Conservation (phyloP, 2,329 filamentous ascomycete species). For the Penicillium sumatraense region DNA sequence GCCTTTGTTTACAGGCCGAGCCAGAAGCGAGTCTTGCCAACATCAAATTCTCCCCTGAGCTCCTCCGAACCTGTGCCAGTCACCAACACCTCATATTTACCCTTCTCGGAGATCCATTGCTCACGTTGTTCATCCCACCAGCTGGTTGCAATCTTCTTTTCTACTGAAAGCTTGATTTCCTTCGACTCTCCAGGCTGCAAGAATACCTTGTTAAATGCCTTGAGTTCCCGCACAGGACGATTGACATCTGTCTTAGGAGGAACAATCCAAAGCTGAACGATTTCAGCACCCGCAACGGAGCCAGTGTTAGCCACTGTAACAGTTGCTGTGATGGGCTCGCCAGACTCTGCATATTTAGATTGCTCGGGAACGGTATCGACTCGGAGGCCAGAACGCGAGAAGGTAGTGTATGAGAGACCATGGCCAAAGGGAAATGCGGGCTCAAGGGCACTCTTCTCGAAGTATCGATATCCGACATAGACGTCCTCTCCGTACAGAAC, state of each 20-base stretch:
- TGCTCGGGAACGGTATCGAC: slow-evolving; percentile 32
- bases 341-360: slow-evolving; percentile 44
- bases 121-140: slow-evolving; percentile 73
- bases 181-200: slow-evolving; percentile 64
- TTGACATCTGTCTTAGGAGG: slow-evolving; percentile 56
- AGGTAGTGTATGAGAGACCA: slow-evolving; percentile 77
- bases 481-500: slow-evolving; percentile 80
- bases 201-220: slow-evolving; percentile 68
- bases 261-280: slow-evolving; percentile 60
- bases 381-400: slow-evolving; percentile 58
- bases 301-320: slow-evolving; percentile 59
- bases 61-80: slow-evolving; percentile 59
- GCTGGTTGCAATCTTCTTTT: slow-evolving; percentile 68
- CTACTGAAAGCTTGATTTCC: slow-evolving; percentile 58
- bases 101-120: slow-evolving; percentile 69
- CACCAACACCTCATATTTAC: slow-evolving; percentile 67
- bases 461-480: slow-evolving; percentile 81
- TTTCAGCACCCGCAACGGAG: slow-evolving; percentile 56
- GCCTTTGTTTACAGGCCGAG: slow-evolving; percentile 56
- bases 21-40: slow-evolving; percentile 70
- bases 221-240: slow-evolving; percentile 64
- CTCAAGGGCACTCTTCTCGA: slow-evolving; percentile 69
- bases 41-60: slow-evolving; percentile 59
- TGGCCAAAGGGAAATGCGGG: slow-evolving; percentile 79
- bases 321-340: slow-evolving; percentile 53